phyloP scores from a whole-genome alignment of 2,329 filamentous ascomycete genomes.

The Amauroascus verrucosus region DNA sequence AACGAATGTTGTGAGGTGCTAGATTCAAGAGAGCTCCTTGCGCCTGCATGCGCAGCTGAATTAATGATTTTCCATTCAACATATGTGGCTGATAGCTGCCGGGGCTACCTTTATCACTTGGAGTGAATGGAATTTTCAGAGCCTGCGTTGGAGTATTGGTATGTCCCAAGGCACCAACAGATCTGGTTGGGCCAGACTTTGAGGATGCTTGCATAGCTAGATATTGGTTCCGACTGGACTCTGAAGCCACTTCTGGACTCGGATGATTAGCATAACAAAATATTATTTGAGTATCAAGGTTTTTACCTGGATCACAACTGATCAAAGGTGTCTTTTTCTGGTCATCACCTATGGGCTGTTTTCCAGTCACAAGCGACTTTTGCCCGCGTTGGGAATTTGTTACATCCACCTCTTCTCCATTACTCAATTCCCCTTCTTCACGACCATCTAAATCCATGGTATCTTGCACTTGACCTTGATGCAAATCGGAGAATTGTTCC shows the following conservation, averaged over 20 bases:
- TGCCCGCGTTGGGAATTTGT: background rate
- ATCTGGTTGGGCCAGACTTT: background rate
- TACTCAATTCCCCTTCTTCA: slow-evolving; percentile 71
- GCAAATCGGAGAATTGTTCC: background rate
- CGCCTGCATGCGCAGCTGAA: slow-evolving; percentile 41
- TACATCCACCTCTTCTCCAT: slow-evolving; percentile 41
- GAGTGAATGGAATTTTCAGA: background rate
- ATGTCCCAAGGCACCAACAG: background rate
- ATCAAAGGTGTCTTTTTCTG: background rate
- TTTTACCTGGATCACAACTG: background rate
- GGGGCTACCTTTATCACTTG: background rate
- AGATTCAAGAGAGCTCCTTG: slow-evolving; percentile 58
- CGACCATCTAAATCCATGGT: slow-evolving; percentile 35
- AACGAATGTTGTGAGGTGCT: slow-evolving; percentile 56
- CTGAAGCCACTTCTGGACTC: background rate
- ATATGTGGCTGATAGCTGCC: background rate
- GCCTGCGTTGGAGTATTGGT: background rate
- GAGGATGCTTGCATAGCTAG: background rate
- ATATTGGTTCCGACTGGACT: background rate
- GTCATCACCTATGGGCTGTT: background rate
- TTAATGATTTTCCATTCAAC: slow-evolving; percentile 23
- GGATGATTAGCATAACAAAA: background rate
- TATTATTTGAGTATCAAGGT: background rate
- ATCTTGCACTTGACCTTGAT: slow-evolving; percentile 1
- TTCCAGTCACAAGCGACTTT: background rate